Evolutionary conservation across 176 grass and related monocot species (phyloP).

Genomic region (Oropetium thomaeum): DNA sequence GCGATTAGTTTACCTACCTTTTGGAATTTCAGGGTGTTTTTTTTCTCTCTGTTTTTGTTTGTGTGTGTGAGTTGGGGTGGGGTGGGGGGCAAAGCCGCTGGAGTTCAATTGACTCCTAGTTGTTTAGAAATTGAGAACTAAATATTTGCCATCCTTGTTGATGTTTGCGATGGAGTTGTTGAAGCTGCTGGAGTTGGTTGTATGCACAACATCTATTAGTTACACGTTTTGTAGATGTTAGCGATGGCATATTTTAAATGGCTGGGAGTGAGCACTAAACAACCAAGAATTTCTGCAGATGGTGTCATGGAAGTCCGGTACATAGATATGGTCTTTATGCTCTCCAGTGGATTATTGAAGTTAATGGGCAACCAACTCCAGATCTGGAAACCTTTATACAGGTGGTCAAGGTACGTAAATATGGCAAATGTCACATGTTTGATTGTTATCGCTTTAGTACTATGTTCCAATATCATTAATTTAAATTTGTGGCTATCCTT

Average conservation of each 20-base stretch:
- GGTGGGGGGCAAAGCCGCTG: too few species aligned
- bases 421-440: conserved; percentile 5
- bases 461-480: not conserved
- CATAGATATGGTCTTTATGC: conserved; percentile 98
- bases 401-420: conserved; percentile 69
- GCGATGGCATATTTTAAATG: not conserved
- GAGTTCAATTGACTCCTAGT: not conserved
- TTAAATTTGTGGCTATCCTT: not conserved
- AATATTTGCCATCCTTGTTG: not conserved
- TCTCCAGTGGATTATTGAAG: conserved; percentile 97
- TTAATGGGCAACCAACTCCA: conserved; percentile 82
- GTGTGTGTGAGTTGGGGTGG: too few species aligned
- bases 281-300: conserved; percentile 49
- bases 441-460: not conserved
- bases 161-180: not conserved
- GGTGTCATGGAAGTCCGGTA: conserved; percentile 98
- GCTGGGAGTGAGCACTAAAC: conserved; percentile 16
- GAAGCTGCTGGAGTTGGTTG: too few species aligned
- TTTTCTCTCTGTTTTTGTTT: too few species aligned
- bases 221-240: not conserved
- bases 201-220: not conserved
- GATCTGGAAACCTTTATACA: conserved; percentile 83
- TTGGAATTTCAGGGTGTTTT: too few species aligned
- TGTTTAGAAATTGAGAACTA: not conserved
- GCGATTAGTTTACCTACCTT: conserved; percentile 12